Evolutionary conservation across 345 rosid genomes (phyloP).

Genomic region (Nephelium lappaceum): DNA sequence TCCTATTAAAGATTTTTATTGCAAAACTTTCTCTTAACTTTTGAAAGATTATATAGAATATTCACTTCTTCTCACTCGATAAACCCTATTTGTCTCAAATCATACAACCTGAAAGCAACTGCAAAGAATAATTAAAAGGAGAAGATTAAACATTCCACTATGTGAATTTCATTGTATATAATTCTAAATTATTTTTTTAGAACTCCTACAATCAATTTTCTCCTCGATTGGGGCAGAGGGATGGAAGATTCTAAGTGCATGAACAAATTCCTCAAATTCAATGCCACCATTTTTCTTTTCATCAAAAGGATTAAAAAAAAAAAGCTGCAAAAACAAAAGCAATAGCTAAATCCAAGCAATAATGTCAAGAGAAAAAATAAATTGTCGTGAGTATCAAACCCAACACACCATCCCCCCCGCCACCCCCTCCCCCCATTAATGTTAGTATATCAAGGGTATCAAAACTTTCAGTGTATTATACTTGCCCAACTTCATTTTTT

Average conservation of each 20-base stretch:
- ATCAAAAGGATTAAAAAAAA: slow-evolving; percentile 61
- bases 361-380: neutral
- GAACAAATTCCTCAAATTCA: slow-evolving; percentile 87
- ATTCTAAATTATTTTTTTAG: slow-evolving; percentile 10
- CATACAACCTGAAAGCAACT: slow-evolving; percentile 91
- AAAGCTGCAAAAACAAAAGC: slow-evolving; percentile 46
- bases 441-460: neutral
- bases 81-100: slow-evolving; percentile 81
- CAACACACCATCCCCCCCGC: too few relatives aligned
- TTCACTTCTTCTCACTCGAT: slow-evolving; percentile 85
- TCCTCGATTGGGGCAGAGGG: slow-evolving; percentile 70
- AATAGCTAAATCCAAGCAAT: neutral
- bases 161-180: neutral
- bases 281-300: slow-evolving; percentile 86
- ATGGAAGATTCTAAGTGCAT: slow-evolving; percentile 74
- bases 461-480: neutral
- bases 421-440: neutral
- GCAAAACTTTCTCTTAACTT: too few relatives aligned
- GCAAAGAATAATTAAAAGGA: slow-evolving; percentile 30
- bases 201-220: slow-evolving; percentile 77
- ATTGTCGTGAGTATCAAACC: neutral
- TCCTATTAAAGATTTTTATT: too few relatives aligned
- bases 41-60: neutral
- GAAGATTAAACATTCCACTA: slow-evolving; percentile 1
- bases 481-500: neutral